A percentile compares a stretch with the other conserved stretches of the same genome.
Conservation (phyloP, 2,329 filamentous ascomycete species). For the Elsinoe australis region DNA sequence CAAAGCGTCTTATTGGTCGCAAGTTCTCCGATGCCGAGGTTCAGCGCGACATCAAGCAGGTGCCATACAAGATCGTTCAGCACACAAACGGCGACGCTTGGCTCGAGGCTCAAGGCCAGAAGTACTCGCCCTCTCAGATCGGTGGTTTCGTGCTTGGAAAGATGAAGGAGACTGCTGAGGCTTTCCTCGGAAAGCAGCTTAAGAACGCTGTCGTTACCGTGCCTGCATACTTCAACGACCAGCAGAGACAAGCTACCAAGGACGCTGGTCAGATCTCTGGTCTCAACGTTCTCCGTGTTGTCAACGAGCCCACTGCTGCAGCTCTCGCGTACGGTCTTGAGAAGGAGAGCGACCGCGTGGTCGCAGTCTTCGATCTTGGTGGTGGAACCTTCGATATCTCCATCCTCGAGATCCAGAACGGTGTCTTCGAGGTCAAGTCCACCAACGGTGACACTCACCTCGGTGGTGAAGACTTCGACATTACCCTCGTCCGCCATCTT, state of each 20-base stretch:
- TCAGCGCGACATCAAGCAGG: slow-evolving; percentile 93
- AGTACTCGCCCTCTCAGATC: slow-evolving; percentile 97
- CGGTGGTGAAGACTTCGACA: slow-evolving; percentile 97
- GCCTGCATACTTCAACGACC: slow-evolving; percentile 98
- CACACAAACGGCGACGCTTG: slow-evolving; percentile 95
- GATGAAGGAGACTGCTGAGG: slow-evolving; percentile 98
- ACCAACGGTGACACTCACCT: slow-evolving; percentile 98
- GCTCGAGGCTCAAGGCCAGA: slow-evolving; percentile 87
- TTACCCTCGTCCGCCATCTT: slow-evolving; percentile 84
- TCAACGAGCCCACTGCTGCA: slow-evolving; percentile 95
- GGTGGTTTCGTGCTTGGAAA: slow-evolving; percentile 94
- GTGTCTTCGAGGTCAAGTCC: slow-evolving; percentile 98
- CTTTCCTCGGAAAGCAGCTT: slow-evolving; percentile 79
- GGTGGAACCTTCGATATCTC: slow-evolving; percentile 99
- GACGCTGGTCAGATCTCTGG: slow-evolving; percentile 94
- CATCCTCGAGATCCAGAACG: slow-evolving; percentile 92
- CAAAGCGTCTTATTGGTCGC: slow-evolving; percentile 96
- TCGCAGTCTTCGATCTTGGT: slow-evolving; percentile 95
- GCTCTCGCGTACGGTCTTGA: slow-evolving; percentile 93
- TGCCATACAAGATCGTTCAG: slow-evolving; percentile 97
- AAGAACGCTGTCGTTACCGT: slow-evolving; percentile 98
- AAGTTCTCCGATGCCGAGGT: slow-evolving; percentile 93
- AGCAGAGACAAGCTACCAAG: slow-evolving; percentile 95
- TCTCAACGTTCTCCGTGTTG: slow-evolving; percentile 92
- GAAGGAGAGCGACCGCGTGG: slow-evolving; percentile 82